These are phyloP conservation scores for Tephrocybe sp. DNA, from an alignment of 768 basidiomycete species.

Conservation along the genomic window DNA sequence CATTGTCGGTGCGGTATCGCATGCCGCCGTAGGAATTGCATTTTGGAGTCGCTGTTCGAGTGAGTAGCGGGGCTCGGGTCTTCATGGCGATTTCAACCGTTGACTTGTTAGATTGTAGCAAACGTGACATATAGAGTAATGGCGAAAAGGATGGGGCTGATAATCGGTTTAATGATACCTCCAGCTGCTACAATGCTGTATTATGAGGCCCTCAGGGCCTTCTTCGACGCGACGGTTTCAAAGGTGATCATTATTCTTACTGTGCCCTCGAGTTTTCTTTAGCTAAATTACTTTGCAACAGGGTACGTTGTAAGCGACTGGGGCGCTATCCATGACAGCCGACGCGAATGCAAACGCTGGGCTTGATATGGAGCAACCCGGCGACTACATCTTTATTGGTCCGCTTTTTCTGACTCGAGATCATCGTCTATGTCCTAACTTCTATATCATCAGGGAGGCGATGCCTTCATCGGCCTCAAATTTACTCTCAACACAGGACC, in stretches of 20 bases:
- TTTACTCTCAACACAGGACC: slow-evolving; percentile 33
- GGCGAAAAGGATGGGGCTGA: no score
- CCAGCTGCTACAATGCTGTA: slow-evolving; percentile 60
- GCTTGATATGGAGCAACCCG: slow-evolving; percentile 53
- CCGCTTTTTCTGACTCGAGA: neutral
- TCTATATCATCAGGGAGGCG: slow-evolving; percentile 32
- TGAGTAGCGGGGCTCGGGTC: slow-evolving; percentile 75
- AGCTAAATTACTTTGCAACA: no score
- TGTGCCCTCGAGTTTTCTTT: no score
- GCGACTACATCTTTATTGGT: slow-evolving; percentile 48
- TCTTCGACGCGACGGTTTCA: slow-evolving; percentile 40
- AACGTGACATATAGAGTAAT: no score
- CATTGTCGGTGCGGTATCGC: slow-evolving; percentile 78
- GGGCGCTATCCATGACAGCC: slow-evolving; percentile 50
- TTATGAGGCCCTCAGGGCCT: slow-evolving; percentile 43
- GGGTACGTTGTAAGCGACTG: slow-evolving; percentile 52
- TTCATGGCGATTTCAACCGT: no score
- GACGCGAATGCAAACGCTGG: slow-evolving; percentile 47
- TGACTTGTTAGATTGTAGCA: no score
- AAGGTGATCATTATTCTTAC: slow-evolving; percentile 33
- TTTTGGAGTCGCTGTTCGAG: slow-evolving; percentile 86
- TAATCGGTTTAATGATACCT: slow-evolving; percentile 59
- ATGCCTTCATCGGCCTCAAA: slow-evolving; percentile 31
- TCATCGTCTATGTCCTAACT: neutral
- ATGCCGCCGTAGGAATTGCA: slow-evolving; percentile 80